These are phyloP conservation scores for Aureobasidium sp. DNA, from an alignment of 2,329 filamentous ascomycete species.

Conservation along the genomic window DNA sequence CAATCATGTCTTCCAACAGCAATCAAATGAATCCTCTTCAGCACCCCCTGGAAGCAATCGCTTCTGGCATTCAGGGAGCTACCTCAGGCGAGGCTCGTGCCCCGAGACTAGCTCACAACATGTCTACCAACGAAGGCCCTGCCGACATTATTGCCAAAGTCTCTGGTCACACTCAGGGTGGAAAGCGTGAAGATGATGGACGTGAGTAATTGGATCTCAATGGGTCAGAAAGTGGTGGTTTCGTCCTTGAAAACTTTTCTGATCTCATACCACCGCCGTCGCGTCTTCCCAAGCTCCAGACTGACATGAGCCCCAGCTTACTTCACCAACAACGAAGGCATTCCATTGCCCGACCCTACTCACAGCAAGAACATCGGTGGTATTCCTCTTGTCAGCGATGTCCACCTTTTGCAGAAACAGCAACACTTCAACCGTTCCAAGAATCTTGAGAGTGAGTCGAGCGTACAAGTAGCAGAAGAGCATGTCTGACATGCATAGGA, in stretches of 20 bases:
- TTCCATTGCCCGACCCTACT: conserved; percentile 43
- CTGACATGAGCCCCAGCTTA: conserved; percentile 28
- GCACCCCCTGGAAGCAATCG: conserved; percentile 38
- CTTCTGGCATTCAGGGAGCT: conserved; percentile 35
- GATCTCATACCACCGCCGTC: neutral
- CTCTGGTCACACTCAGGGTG: conserved; percentile 39
- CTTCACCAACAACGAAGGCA: conserved; percentile 50
- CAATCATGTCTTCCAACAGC: conserved; percentile 22
- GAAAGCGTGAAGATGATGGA: conserved; percentile 44
- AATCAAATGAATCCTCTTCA: conserved; percentile 30
- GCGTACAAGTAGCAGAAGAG: neutral
- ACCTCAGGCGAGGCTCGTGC: conserved; percentile 33
- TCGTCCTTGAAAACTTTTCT: neutral
- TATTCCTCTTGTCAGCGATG: conserved; percentile 45
- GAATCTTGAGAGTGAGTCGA: conserved; percentile 36
- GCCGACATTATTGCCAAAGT: conserved; percentile 47
- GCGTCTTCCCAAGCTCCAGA: neutral
- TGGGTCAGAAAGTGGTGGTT: neutral
- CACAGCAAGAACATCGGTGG: conserved; percentile 50
- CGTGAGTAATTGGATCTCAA: neutral
- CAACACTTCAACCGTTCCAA: conserved; percentile 52
- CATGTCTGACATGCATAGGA: conserved; percentile 19
- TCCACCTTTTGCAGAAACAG: conserved; percentile 49
- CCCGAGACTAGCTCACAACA: conserved; percentile 35
- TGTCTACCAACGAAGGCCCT: conserved; percentile 46